Evolutionary conservation across 208 protist genomes (phyloP).

Genomic region (Acanthamoeba lenticulata): DNA sequence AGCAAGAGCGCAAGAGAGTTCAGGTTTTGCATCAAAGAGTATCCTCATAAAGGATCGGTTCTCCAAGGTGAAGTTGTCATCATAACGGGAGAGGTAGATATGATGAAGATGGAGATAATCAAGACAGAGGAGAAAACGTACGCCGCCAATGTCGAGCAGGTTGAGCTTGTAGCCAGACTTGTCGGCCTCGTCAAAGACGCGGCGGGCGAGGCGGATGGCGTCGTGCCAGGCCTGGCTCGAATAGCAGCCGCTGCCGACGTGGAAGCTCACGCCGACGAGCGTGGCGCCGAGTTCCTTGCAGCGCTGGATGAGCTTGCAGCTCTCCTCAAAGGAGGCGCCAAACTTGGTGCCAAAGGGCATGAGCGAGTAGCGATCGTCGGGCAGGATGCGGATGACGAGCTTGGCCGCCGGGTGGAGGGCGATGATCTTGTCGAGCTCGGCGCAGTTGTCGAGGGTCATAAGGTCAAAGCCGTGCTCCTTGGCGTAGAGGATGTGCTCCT

Average conservation of each 20-base stretch:
- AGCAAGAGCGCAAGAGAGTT: not conserved
- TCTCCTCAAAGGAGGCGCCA: constrained; percentile 82
- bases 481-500: constrained; percentile 84
- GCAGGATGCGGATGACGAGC: constrained; percentile 87
- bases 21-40: not conserved
- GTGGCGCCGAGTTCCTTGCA: constrained; percentile 73
- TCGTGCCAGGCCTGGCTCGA: constrained; percentile 80
- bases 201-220: constrained; percentile 79
- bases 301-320: constrained; percentile 70
- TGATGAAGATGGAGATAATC: not conserved
- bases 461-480: constrained; percentile 73
- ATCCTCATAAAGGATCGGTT: not conserved
- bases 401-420: constrained; percentile 84
- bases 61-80: constrained; percentile 45
- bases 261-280: constrained; percentile 90
- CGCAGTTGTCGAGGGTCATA: constrained; percentile 90
- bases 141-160: constrained; percentile 91
- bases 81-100: not conserved
- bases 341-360: constrained; percentile 90
- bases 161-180: constrained; percentile 74
- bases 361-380: constrained; percentile 84
- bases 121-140: not conserved
- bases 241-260: constrained; percentile 89
- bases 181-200: constrained; percentile 84
- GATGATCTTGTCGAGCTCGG: constrained; percentile 88